Conservation (phyloP, 495 filamentous ascomycete genomes). For the Daldinia bambusicola region DNA sequence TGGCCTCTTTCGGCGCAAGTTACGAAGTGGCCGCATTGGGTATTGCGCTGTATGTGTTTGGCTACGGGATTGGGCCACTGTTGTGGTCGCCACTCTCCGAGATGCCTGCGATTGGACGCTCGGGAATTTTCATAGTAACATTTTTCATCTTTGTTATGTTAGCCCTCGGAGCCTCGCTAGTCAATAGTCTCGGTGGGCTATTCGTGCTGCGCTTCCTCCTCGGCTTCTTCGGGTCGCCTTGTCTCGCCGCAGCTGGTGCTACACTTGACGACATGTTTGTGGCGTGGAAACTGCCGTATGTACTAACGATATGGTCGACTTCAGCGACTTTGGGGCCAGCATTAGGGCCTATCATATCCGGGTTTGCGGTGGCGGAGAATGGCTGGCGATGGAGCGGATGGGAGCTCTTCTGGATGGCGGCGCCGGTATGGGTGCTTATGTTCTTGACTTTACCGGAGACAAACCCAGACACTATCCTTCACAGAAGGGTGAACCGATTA, state of each 20-base stretch:
- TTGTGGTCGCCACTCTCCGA: slow-evolving; percentile 63
- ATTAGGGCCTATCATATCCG: slow-evolving; percentile 66
- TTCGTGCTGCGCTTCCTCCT: slow-evolving; percentile 76
- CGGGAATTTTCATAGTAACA: slow-evolving; percentile 74
- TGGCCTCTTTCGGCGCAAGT: slow-evolving; percentile 60
- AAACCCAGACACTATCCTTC: slow-evolving; percentile 58
- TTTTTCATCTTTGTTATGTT: slow-evolving; percentile 75
- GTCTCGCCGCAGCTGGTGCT: slow-evolving; percentile 82
- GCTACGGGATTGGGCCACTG: slow-evolving; percentile 67
- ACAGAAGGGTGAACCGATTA: slow-evolving; percentile 51
- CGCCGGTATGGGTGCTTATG: slow-evolving; percentile 57
- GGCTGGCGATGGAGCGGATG: slow-evolving; percentile 63
- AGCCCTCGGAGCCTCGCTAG: slow-evolving; percentile 79
- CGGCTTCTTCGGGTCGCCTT: slow-evolving; percentile 79
- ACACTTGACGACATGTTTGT: slow-evolving; percentile 82
- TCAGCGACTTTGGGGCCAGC: slow-evolving; percentile 53
- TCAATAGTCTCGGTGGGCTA: slow-evolving; percentile 74
- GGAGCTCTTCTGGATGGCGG: slow-evolving; percentile 65
- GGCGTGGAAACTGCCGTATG: slow-evolving; percentile 75
- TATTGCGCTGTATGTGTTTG: slow-evolving; percentile 69
- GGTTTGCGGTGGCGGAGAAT: slow-evolving; percentile 63
- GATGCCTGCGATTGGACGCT: slow-evolving; percentile 73
- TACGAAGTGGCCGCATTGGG: slow-evolving; percentile 64
- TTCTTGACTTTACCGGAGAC: slow-evolving; percentile 57
- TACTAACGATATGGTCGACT: slow-evolving; percentile 67